phyloP scores from a whole-genome alignment of 495 filamentous ascomycete species.

The Achaetomiella virescens region DNA sequence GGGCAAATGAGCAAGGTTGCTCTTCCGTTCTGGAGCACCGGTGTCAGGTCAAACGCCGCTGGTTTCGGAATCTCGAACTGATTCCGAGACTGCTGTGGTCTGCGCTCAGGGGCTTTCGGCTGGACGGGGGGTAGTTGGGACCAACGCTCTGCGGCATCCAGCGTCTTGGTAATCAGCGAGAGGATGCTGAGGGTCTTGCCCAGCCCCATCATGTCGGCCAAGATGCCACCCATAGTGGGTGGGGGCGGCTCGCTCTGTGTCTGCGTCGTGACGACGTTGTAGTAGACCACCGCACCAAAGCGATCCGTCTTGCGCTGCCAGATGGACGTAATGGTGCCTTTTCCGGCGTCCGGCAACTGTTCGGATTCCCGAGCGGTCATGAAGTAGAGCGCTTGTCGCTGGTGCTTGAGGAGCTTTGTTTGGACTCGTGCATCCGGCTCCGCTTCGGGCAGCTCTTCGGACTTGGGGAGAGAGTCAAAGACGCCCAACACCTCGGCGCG shows the following conservation, averaged over 20 bases:
- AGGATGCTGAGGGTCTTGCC: slow-evolving; percentile 91
- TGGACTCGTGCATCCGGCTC: slow-evolving; percentile 55
- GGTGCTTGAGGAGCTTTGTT: slow-evolving; percentile 75
- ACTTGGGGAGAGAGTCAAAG: slow-evolving; percentile 72
- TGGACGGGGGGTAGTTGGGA: slow-evolving; percentile 36
- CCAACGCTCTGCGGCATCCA: slow-evolving; percentile 55
- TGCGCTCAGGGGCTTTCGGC: slow-evolving; percentile 35
- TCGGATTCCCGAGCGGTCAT: slow-evolving; percentile 75
- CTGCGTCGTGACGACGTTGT: slow-evolving; percentile 77
- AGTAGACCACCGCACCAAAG: slow-evolving; percentile 56
- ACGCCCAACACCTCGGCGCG: slow-evolving; percentile 76
- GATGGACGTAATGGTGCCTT: slow-evolving; percentile 60
- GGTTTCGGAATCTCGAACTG: slow-evolving; percentile 33
- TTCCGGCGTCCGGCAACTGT: slow-evolving; percentile 20
- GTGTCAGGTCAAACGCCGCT: slow-evolving; percentile 34
- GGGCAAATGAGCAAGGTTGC: slow-evolving; percentile 88
- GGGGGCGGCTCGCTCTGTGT: slow-evolving; percentile 57
- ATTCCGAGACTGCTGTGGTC: slow-evolving; percentile 25
- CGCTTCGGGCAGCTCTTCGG: slow-evolving; percentile 70
- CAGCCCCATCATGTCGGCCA: slow-evolving; percentile 97
- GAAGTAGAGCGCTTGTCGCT: slow-evolving; percentile 86
- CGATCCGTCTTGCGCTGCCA: slow-evolving; percentile 55
- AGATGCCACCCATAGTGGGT: slow-evolving; percentile 73
- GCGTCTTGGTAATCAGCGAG: slow-evolving; percentile 61
- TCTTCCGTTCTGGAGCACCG: slow-evolving; percentile 59